A percentile compares a stretch with the other conserved stretches of the same genome.
phyloP scores from a whole-genome alignment of 2,329 filamentous ascomycete genomes.

The Fusarium drepaniforme region DNA sequence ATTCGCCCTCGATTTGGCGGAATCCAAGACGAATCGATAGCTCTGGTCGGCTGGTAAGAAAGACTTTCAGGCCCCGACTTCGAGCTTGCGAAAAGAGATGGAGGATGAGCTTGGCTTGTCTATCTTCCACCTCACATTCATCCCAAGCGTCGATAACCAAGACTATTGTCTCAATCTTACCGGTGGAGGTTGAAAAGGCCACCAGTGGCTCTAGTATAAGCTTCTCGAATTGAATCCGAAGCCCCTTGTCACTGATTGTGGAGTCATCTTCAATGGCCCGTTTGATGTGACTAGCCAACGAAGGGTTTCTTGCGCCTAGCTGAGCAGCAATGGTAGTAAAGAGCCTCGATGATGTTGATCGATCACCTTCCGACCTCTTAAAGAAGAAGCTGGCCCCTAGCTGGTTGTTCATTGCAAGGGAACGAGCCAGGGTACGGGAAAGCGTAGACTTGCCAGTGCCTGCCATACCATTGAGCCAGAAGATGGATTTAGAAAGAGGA shows the following conservation, averaged over 20 bases:
- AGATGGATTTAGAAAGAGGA: not conserved
- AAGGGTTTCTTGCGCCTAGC: not conserved
- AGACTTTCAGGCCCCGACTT: not conserved
- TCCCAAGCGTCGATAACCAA: not conserved
- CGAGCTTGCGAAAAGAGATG: not conserved
- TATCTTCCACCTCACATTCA: not conserved
- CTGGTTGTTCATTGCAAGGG: not conserved
- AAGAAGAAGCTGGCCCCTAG: not conserved
- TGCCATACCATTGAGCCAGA: not conserved
- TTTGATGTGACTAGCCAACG: not conserved
- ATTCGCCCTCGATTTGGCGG: not conserved
- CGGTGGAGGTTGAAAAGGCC: no score
- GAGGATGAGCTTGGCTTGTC: not conserved
- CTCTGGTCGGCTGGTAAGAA: not conserved
- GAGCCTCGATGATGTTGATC: not conserved
- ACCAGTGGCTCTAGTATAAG: not conserved
- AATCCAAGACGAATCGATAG: not conserved
- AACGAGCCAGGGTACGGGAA: not conserved
- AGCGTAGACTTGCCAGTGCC: not conserved
- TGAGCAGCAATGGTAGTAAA: not conserved
- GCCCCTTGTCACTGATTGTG: not conserved
- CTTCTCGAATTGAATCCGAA: not conserved
- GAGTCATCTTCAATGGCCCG: not conserved
- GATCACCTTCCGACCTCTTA: not conserved
- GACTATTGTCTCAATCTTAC: not conserved